These are phyloP conservation scores for Candida labiduridarum DNA, from an alignment of 1,139 yeast genomes.

Conservation along the genomic window DNA sequence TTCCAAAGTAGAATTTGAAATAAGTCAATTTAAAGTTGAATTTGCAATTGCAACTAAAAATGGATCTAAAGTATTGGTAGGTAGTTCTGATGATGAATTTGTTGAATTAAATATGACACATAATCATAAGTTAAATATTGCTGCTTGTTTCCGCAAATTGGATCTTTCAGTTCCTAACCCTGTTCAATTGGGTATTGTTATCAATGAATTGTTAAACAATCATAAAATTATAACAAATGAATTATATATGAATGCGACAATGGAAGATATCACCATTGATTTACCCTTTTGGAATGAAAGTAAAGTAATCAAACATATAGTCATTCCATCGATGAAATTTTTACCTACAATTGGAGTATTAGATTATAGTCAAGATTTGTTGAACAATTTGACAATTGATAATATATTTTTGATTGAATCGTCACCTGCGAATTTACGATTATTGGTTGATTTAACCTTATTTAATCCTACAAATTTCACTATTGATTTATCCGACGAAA, in stretches of 20 bases:
- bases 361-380: slow-evolving; percentile 5
- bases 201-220: neutral
- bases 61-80: slow-evolving; percentile 11
- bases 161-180: slow-evolving; percentile 1
- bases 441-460: slow-evolving; percentile 36
- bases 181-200: neutral
- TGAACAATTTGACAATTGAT: slow-evolving; percentile 23
- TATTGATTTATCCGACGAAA: slow-evolving; percentile 24
- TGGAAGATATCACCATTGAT: slow-evolving; percentile 21
- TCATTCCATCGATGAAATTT: slow-evolving; percentile 11
- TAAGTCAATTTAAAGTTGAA: slow-evolving; percentile 19
- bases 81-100: slow-evolving; percentile 17
- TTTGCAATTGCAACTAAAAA: slow-evolving; percentile 15
- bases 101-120: slow-evolving; percentile 14
- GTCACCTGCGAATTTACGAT: slow-evolving; percentile 18
- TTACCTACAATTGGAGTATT: neutral
- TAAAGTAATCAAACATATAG: slow-evolving; percentile 19
- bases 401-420: slow-evolving; percentile 29
- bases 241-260: slow-evolving; percentile 9
- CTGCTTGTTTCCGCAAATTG: slow-evolving; percentile 2
- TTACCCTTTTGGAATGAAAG: slow-evolving; percentile 24
- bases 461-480: slow-evolving; percentile 37
- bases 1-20: slow-evolving; percentile 16
- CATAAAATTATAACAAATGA: neutral
- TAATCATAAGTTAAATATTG: slow-evolving; percentile 1